Conservation (phyloP, 805 yeast species). For the Starmera caribaea region DNA sequence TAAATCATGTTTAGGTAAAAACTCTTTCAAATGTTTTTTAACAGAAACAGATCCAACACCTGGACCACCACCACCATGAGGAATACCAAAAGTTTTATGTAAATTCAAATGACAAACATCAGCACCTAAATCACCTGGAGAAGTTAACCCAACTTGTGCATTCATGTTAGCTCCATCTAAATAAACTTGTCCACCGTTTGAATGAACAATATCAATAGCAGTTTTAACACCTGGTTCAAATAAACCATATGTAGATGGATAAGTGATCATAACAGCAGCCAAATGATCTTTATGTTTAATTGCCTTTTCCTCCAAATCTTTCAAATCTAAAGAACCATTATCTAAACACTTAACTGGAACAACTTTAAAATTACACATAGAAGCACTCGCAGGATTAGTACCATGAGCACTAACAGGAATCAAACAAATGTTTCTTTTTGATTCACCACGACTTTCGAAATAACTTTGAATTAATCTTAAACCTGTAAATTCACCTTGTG, state of each 20-base stretch:
- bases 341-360: slow-evolving; percentile 81
- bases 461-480: slow-evolving; percentile 76
- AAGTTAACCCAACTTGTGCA: slow-evolving; percentile 95
- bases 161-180: slow-evolving; percentile 99
- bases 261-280: slow-evolving; percentile 94
- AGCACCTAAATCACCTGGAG: slow-evolving; percentile 97
- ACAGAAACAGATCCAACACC: slow-evolving; percentile 99
- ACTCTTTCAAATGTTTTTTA: slow-evolving; percentile 65
- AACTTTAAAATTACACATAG: slow-evolving; percentile 93
- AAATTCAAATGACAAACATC: slow-evolving; percentile 96
- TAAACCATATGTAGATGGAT: slow-evolving; percentile 94
- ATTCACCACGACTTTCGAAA: slow-evolving; percentile 60
- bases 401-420: slow-evolving; percentile 98
- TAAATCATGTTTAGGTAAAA: slow-evolving; percentile 71
- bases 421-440: slow-evolving; percentile 73
- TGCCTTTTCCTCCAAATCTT: slow-evolving; percentile 67
- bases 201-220: slow-evolving; percentile 81
- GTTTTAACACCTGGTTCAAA: slow-evolving; percentile 85
- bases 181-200: slow-evolving; percentile 89
- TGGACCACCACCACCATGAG: slow-evolving; percentile 99
- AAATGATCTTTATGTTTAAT: slow-evolving; percentile 55
- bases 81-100: slow-evolving; percentile 95
- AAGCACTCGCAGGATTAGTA: slow-evolving; percentile 97
- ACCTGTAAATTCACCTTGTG: slow-evolving; percentile 97
- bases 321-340: slow-evolving; percentile 80